phyloP scores from a whole-genome alignment of 495 filamentous ascomycete species.

The Aspergillus coremiiformis region DNA sequence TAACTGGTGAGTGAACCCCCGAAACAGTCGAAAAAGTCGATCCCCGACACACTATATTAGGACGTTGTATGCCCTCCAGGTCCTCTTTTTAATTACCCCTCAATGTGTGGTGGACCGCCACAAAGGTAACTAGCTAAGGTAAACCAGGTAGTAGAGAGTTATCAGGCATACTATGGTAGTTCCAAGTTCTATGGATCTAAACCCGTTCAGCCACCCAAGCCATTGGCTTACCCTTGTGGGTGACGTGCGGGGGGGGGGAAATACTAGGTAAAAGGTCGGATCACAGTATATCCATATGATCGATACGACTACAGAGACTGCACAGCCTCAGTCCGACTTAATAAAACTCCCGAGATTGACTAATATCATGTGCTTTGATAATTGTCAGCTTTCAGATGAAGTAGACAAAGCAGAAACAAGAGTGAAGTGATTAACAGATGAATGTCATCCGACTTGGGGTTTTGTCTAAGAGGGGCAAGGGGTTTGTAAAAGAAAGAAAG shows the following conservation, averaged over 20 bases:
- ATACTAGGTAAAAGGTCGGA: background rate
- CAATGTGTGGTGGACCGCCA: background rate
- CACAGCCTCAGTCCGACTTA: constrained; percentile 16
- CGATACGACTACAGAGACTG: constrained; percentile 4
- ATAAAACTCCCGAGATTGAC: constrained; percentile 7
- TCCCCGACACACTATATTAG: background rate
- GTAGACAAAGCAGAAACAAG: constrained; percentile 5
- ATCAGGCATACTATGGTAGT: background rate
- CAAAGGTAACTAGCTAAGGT: background rate
- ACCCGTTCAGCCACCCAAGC: constrained; percentile 6
- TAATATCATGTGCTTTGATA: background rate
- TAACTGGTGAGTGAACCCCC: background rate
- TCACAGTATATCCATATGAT: constrained; percentile 4
- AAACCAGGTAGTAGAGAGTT: background rate
- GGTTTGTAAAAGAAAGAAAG: background rate
- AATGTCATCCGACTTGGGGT: constrained; percentile 11
- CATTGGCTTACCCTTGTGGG: constrained; percentile 4
- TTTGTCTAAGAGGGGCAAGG: constrained; percentile 1
- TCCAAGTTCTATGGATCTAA: background rate
- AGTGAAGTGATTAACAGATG: background rate
- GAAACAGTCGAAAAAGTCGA: background rate
- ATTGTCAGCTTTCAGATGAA: constrained; percentile 4
- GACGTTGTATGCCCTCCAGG: background rate
- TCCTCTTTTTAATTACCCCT: background rate
- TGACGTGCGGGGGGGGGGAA: constrained; percentile 16